Percentiles rank a stretch among this genome's conserved stretches.
Conservation (phyloP, 352 stramenopile species). For the Phytophthora ohioensis region DNA sequence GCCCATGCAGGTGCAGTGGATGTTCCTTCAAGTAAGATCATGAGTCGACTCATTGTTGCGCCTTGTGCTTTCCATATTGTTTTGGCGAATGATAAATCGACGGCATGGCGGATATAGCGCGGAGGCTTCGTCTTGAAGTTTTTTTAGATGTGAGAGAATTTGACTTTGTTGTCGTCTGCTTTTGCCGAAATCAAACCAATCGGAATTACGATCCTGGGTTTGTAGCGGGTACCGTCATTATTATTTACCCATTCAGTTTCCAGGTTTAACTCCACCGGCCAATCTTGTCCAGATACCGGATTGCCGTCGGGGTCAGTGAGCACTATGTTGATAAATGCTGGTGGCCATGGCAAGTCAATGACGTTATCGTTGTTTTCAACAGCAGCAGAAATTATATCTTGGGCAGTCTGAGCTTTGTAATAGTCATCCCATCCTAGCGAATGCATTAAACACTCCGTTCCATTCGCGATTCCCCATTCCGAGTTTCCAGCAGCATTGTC, state of each 20-base stretch:
- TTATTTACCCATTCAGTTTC: conserved; percentile 1
- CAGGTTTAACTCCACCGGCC: not conserved
- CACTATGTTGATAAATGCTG: conserved; percentile 5
- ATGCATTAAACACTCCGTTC: conserved; percentile 2
- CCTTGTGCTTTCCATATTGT: conserved; percentile 8
- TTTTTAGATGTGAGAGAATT: not conserved
- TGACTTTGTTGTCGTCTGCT: not conserved
- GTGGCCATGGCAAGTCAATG: not conserved
- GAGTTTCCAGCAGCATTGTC: conserved; percentile 3
- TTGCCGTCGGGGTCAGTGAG: not conserved
- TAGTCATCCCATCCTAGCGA: conserved; percentile 7
- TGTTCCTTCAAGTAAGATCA: not conserved
- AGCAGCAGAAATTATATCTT: not conserved
- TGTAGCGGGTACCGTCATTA: not conserved
- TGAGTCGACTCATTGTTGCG: not conserved
- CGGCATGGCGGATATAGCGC: not conserved
- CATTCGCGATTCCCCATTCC: conserved; percentile 6
- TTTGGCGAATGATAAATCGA: not conserved
- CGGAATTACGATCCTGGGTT: not conserved
- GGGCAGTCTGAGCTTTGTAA: not conserved
- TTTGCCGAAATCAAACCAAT: not conserved
- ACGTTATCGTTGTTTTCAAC: not conserved
- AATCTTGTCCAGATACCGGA: not conserved
- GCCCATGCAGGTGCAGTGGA: not conserved
- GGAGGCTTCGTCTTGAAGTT: not conserved